Evolutionary conservation across 495 filamentous ascomycete genomes (phyloP).

Genomic region (Annulohypoxylon moriforme): DNA sequence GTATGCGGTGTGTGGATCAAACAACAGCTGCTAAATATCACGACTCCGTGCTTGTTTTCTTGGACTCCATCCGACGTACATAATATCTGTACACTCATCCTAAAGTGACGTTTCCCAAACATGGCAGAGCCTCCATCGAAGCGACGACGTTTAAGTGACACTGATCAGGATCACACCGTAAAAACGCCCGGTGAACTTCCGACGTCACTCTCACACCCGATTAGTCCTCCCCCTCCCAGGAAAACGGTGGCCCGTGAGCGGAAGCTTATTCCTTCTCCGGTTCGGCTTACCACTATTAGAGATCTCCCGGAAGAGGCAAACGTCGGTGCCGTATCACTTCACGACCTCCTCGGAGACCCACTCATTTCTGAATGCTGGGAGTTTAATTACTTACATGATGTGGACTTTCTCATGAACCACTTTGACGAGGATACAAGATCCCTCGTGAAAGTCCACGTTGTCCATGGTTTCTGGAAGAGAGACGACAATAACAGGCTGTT

Average conservation of each 20-base stretch:
- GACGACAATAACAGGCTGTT: slow-evolving; percentile 70
- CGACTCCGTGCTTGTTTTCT: not conserved
- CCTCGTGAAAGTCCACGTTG: slow-evolving; percentile 75
- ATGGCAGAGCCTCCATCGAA: slow-evolving; percentile 45
- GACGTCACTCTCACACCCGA: slow-evolving; percentile 51
- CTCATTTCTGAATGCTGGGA: slow-evolving; percentile 89
- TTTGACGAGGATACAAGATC: slow-evolving; percentile 77
- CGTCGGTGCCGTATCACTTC: slow-evolving; percentile 72
- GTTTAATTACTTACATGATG: slow-evolving; percentile 88
- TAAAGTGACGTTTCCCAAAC: not conserved
- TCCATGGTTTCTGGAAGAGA: slow-evolving; percentile 89
- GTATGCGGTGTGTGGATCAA: slow-evolving; percentile 4
- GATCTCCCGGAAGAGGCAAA: slow-evolving; percentile 72
- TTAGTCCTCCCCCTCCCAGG: slow-evolving; percentile 58
- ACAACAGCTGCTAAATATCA: not conserved
- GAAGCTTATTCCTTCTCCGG: slow-evolving; percentile 65
- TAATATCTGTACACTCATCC: not conserved
- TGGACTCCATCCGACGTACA: not conserved
- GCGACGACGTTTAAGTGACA: slow-evolving; percentile 34
- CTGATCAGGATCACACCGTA: not conserved
- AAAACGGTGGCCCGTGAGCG: slow-evolving; percentile 47
- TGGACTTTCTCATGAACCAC: slow-evolving; percentile 71
- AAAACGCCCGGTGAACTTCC: slow-evolving; percentile 8
- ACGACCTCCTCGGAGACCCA: slow-evolving; percentile 81
- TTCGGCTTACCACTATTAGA: slow-evolving; percentile 77